Evolutionary conservation across 2,329 filamentous ascomycete species (phyloP).

Genomic region (Didymellaceae sp.): DNA sequence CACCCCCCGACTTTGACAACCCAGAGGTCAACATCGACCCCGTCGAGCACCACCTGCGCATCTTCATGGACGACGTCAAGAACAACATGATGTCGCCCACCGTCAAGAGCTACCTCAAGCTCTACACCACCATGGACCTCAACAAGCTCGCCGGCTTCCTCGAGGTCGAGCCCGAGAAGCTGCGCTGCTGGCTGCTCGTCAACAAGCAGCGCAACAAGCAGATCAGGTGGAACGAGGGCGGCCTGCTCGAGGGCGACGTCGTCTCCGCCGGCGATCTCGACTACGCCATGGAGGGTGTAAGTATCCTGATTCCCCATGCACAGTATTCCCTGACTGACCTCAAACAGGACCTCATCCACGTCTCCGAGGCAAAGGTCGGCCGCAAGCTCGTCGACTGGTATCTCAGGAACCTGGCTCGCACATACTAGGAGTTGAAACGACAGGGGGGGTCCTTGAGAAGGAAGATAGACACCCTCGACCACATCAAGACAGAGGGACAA

Average conservation of each 20-base stretch:
- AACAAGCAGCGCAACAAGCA: constrained; percentile 99
- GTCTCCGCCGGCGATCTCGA: constrained; percentile 95
- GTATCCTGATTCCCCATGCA: constrained; percentile 47
- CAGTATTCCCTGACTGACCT: constrained; percentile 26
- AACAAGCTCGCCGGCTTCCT: constrained; percentile 98
- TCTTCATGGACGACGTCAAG: constrained; percentile 99
- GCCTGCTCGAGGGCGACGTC: constrained; percentile 87
- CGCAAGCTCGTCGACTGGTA: constrained; percentile 99
- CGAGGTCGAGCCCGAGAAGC: constrained; percentile 94
- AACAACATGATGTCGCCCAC: constrained; percentile 98
- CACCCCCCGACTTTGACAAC: constrained; percentile 96
- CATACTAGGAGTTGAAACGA: constrained; percentile 68
- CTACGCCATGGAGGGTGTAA: constrained; percentile 92
- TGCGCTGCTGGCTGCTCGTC: constrained; percentile 90
- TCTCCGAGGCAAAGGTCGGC: constrained; percentile 98
- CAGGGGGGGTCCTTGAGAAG: constrained; percentile 8
- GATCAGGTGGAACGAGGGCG: constrained; percentile 89
- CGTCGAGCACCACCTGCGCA: constrained; percentile 92
- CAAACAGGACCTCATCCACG: constrained; percentile 88
- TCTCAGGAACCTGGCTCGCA: constrained; percentile 92
- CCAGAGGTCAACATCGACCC: constrained; percentile 95
- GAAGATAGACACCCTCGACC: constrained; percentile 18
- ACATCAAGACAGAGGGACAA: constrained; percentile 36
- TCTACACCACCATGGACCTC: constrained; percentile 99
- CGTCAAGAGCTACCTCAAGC: constrained; percentile 96